A percentile compares a stretch with the other conserved stretches of the same genome.
Evolutionary conservation across 768 basidiomycete species (phyloP).

Genomic region (Lactifluus volemus): DNA sequence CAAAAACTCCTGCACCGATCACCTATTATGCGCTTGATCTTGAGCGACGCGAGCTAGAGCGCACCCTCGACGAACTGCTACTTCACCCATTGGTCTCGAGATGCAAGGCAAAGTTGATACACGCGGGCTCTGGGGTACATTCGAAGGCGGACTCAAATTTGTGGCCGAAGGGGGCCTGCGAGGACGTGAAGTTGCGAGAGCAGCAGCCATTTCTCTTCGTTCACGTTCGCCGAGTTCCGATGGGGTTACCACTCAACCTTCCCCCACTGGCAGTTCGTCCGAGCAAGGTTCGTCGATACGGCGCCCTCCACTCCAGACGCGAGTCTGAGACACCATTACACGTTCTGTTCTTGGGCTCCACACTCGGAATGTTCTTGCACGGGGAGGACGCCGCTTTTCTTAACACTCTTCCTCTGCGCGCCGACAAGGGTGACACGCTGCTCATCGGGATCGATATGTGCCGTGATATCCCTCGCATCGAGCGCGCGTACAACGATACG

Average conservation of each 20-base stretch:
- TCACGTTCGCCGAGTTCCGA: slow-evolving; percentile 26
- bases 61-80: slow-evolving; percentile 63
- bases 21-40: slow-evolving; percentile 93
- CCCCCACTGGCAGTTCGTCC: too few relatives aligned
- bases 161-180: slow-evolving; percentile 56
- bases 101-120: slow-evolving; percentile 67
- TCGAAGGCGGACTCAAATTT: slow-evolving; percentile 80
- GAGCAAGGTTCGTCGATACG: too few relatives aligned
- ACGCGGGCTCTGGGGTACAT: slow-evolving; percentile 87
- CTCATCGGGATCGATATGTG: slow-evolving; percentile 72
- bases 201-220: slow-evolving; percentile 1
- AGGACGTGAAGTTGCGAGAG: slow-evolving; percentile 16
- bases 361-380: too few relatives aligned
- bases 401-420: too few relatives aligned
- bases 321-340: too few relatives aligned
- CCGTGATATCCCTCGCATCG: slow-evolving; percentile 59
- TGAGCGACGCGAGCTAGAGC: slow-evolving; percentile 75
- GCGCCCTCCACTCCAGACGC: too few relatives aligned
- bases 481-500: slow-evolving; percentile 79
- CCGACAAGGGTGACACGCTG: too few relatives aligned
- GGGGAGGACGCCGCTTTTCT: too few relatives aligned
- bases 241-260: too few relatives aligned
- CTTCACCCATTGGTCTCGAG: slow-evolving; percentile 51
- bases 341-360: too few relatives aligned
- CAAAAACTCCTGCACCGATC: slow-evolving; percentile 38